A percentile compares a stretch with the other conserved stretches of the same genome.
Conservation (phyloP, 2,329 filamentous ascomycete genomes). For the Elsinoe arachidis region DNA sequence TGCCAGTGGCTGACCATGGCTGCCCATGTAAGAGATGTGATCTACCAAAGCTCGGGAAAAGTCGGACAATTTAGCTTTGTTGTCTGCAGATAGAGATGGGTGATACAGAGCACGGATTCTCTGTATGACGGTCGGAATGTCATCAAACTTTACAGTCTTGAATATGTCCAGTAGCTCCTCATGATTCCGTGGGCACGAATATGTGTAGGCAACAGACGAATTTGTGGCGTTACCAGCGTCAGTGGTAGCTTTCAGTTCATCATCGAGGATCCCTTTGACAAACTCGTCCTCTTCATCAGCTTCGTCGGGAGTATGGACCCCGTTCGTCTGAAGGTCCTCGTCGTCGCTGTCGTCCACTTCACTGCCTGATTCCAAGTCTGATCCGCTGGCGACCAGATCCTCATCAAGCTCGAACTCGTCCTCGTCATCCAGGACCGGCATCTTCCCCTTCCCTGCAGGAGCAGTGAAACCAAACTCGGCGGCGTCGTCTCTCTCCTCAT, state of each 20-base stretch:
- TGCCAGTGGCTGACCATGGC: slow-evolving; percentile 46
- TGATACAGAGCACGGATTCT: slow-evolving; percentile 89
- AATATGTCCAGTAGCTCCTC: slow-evolving; percentile 62
- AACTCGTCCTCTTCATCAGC: slow-evolving; percentile 42
- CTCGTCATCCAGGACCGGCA: slow-evolving; percentile 71
- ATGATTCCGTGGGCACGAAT: slow-evolving; percentile 72
- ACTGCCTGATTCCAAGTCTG: slow-evolving; percentile 37
- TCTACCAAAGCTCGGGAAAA: slow-evolving; percentile 61
- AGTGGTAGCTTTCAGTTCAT: slow-evolving; percentile 11
- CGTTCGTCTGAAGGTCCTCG: slow-evolving; percentile 32
- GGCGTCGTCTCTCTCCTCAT: slow-evolving; percentile 46
- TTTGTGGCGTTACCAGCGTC: slow-evolving; percentile 33
- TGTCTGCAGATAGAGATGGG: slow-evolving; percentile 71
- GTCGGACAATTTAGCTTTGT: slow-evolving; percentile 71
- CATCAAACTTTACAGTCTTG: slow-evolving; percentile 49
- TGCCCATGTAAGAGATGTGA: slow-evolving; percentile 52
- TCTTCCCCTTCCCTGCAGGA: slow-evolving; percentile 36
- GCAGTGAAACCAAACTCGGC: slow-evolving; percentile 55
- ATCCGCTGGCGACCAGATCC: slow-evolving; percentile 74
- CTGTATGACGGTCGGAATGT: slow-evolving; percentile 72
- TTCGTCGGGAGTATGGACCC: slow-evolving; percentile 24
- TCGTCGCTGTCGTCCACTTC: slow-evolving; percentile 25
- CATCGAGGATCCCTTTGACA: slow-evolving; percentile 34
- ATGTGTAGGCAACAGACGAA: slow-evolving; percentile 64
- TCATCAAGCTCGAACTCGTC: slow-evolving; percentile 90